phyloP scores from a whole-genome alignment of 208 protist species.

The Acanthamoeba royreba region DNA sequence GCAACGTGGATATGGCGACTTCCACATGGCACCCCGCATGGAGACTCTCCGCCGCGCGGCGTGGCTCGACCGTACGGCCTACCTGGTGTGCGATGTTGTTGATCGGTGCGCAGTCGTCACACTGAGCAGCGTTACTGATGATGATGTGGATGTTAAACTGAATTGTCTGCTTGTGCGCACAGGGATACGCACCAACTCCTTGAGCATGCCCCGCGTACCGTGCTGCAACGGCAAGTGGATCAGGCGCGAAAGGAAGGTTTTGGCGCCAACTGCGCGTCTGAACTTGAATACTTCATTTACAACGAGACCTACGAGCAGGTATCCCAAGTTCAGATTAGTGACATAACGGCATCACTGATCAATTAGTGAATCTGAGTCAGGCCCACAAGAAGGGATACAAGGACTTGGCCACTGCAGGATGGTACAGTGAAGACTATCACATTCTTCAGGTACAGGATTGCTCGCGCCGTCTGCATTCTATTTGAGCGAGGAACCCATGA shows the following conservation, averaged over 20 bases:
- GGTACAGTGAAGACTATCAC: slow-evolving; percentile 27
- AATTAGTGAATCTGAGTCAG: too few relatives aligned
- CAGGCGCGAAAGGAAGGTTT: neutral
- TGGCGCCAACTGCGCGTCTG: neutral
- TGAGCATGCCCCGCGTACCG: neutral
- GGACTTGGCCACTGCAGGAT: neutral
- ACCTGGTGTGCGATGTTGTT: neutral
- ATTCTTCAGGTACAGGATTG: neutral
- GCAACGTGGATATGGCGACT: neutral
- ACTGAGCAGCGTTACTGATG: too few relatives aligned
- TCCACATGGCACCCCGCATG: neutral
- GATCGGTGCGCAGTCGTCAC: too few relatives aligned
- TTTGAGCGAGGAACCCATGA: neutral
- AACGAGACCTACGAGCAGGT: slow-evolving; percentile 1
- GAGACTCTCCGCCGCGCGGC: neutral
- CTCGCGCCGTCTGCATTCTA: neutral
- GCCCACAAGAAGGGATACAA: slow-evolving; percentile 9
- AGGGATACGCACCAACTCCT: neutral
- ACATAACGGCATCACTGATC: neutral
- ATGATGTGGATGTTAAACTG: too few relatives aligned
- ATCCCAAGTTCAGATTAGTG: neutral
- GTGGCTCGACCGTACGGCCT: neutral
- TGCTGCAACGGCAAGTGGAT: neutral
- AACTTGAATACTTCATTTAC: slow-evolving; percentile 34
- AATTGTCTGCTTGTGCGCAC: too few relatives aligned